Evolutionary conservation across 768 basidiomycete genomes (phyloP), one percentile per base, ranked within the genome.

Genomic region (Zangia roseola): DNA sequence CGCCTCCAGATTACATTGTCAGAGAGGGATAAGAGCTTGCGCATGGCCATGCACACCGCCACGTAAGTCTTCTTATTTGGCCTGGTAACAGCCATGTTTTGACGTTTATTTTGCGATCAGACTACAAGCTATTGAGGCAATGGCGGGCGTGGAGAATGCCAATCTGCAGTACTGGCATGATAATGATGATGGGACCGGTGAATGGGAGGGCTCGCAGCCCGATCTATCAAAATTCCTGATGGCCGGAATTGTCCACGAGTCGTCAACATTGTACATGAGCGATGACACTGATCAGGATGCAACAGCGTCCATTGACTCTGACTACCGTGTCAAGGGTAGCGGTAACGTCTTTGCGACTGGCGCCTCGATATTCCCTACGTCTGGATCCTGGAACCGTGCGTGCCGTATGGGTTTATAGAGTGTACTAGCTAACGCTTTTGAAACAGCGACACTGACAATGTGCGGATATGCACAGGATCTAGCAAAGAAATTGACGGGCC

Each of bases 301-400:
- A 16, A n/a, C 9, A 17, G 13, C 31, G 8, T 40, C 47, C 28
- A 42, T 55, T 25, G 47, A 48, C 34, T 31, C 33, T 20, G 26
- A 55, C 20, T 56, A 56, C 38, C 23, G 30, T 8, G 25, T 43
- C 19, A 36, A 38, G n/a, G 54, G 54, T 7, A 41, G 37, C 17
- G 25, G 28, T 24, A 56, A 54, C 28, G 53, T 54, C 30, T 56
- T 55, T 17, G 53, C 49, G 23, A 56, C 54, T 12, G 53, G 54
- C 16, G 36, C 28, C 26, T 53, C 53, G 16, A 20, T 56, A 16
- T 54, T 56, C 43, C 53, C 45, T 17, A 47, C 50, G 6, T 26
- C 48, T 45, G 47, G 45, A 31, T 31, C 31, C 31, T 55, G 52
- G 53, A 48, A 48, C 34, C 40, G 47, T 56, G 35, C 6, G 50